A percentile compares a stretch with the other conserved stretches of the same genome.
Evolutionary conservation across 768 basidiomycete genomes (phyloP).

Genomic region (Chalciporus piperatus): DNA sequence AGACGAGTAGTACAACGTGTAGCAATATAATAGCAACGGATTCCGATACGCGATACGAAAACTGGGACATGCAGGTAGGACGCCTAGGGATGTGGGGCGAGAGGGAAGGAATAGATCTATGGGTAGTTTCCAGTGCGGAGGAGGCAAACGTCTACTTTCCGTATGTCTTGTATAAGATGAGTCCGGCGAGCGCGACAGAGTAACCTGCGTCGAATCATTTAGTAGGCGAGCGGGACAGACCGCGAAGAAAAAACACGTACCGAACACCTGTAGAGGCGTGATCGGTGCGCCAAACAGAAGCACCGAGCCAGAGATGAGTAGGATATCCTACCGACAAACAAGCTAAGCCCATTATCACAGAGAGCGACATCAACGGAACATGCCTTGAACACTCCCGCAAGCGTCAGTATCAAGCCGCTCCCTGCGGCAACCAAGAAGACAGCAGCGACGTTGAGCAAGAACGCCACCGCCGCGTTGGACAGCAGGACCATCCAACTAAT

Average conservation of each 20-base stretch:
- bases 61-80: neutral
- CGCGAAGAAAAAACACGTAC: slow-evolving; percentile 33
- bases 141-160: slow-evolving; percentile 41
- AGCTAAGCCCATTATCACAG: neutral
- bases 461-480: slow-evolving; percentile 83
- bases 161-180: slow-evolving; percentile 81
- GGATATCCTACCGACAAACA: slow-evolving; percentile 64
- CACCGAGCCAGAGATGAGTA: slow-evolving; percentile 90
- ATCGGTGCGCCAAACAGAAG: slow-evolving; percentile 78
- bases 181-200: slow-evolving; percentile 79
- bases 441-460: slow-evolving; percentile 87
- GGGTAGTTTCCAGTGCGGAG: neutral
- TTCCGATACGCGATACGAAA: too few species aligned
- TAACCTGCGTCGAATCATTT: slow-evolving; percentile 54
- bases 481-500: slow-evolving; percentile 72
- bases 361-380: slow-evolving; percentile 8
- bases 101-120: neutral
- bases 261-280: slow-evolving; percentile 82
- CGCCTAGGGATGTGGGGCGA: neutral
- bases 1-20: neutral
- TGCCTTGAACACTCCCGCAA: slow-evolving; percentile 93
- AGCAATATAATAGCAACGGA: neutral
- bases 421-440: slow-evolving; percentile 91
- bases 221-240: neutral
- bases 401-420: slow-evolving; percentile 83